Conservation (phyloP, 2,329 filamentous ascomycete genomes). For the Apiospora aurea region DNA sequence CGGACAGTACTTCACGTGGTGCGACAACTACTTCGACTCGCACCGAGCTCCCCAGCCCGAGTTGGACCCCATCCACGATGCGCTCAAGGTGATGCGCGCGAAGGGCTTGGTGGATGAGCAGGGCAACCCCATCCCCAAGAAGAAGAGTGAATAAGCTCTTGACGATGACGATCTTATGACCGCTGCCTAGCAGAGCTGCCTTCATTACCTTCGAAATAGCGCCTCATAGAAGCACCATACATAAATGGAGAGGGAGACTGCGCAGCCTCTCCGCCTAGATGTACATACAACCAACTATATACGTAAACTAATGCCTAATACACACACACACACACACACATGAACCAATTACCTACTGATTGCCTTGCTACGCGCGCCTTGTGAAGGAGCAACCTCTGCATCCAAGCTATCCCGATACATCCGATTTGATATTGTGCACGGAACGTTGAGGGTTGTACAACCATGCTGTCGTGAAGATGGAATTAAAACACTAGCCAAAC, state of each 20-base stretch:
- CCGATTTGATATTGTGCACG: background rate
- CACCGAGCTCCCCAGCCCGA: constrained; percentile 51
- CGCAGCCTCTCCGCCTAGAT: constrained; percentile 4
- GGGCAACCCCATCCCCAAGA: constrained; percentile 41
- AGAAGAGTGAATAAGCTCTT: constrained; percentile 26
- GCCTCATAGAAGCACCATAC: constrained; percentile 11
- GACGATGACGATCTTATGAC: constrained; percentile 8
- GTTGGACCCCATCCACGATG: constrained; percentile 53
- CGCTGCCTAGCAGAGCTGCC: constrained; percentile 13
- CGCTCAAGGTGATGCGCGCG: constrained; percentile 51
- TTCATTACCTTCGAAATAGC: constrained; percentile 3
- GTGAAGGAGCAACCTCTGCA: background rate
- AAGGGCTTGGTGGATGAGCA: constrained; percentile 54
- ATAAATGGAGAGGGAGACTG: background rate
- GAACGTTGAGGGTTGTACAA: too few species aligned
- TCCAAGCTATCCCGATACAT: background rate
- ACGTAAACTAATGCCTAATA: constrained; percentile 8
- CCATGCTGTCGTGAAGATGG: too few species aligned
- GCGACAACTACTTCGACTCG: constrained; percentile 52
- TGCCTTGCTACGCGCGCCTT: background rate
- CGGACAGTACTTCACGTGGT: constrained; percentile 58
- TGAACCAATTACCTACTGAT: background rate
- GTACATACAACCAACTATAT: background rate
- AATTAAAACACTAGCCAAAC: background rate
- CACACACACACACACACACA: background rate